phyloP scores from a whole-genome alignment of 345 rosid genomes.

The Citrus glauca region DNA sequence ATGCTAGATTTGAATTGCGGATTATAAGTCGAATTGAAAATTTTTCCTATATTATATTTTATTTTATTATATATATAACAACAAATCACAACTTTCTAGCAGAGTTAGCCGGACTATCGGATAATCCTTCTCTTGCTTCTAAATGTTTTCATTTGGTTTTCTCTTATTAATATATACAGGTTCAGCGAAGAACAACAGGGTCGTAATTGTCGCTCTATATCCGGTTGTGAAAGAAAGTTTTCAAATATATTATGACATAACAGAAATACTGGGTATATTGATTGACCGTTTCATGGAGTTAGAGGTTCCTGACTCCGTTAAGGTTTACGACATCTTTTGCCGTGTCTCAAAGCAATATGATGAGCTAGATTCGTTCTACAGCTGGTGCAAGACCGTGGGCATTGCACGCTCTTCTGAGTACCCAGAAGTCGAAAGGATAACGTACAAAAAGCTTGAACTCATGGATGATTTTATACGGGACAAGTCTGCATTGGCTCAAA shows the following conservation, averaged over 20 bases:
- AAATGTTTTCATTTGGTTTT: neutral
- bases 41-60: too few species aligned
- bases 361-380: conserved; percentile 59
- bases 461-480: conserved; percentile 84
- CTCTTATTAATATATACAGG: conserved; percentile 30
- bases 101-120: too few species aligned
- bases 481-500: conserved; percentile 44
- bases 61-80: too few species aligned
- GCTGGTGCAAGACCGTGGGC: conserved; percentile 70
- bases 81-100: too few species aligned
- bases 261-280: conserved; percentile 52
- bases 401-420: conserved; percentile 71
- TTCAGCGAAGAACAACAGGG: conserved; percentile 56
- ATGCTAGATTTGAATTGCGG: too few species aligned
- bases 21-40: too few species aligned
- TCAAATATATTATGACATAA: conserved; percentile 60
- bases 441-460: conserved; percentile 72
- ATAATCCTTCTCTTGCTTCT: too few species aligned
- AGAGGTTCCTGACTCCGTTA: conserved; percentile 56
- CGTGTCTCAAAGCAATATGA: conserved; percentile 63
- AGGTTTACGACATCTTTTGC: conserved; percentile 61
- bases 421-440: conserved; percentile 73
- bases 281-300: conserved; percentile 80
- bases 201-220: conserved; percentile 70
- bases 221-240: conserved; percentile 77